Evolutionary conservation across 2,329 filamentous ascomycete species (phyloP), one percentile per base, ranked within the genome.

Genomic region (Penicillium corylophilum): DNA sequence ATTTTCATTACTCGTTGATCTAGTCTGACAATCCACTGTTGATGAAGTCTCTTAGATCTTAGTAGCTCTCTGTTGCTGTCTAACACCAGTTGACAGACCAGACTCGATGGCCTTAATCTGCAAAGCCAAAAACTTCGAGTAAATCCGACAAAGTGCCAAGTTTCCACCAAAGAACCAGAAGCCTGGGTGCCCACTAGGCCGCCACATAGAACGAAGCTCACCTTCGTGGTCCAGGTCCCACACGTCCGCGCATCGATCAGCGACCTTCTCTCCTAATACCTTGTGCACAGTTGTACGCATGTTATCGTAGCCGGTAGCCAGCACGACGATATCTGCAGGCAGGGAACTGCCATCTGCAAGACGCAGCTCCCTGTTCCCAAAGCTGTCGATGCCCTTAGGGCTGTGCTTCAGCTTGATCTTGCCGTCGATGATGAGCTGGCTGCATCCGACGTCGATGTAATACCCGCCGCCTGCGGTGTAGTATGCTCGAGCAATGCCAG

Each of bases 81-180:
- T 49, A 5, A 18, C 41, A 1, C 54, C 58, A 4, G 46, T 45
- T 13, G 56, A 54, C 4, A 78, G 51, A 0, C 75, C 75, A 45
- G 65, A 65, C 54, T 78, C 74, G 15, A 71, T 57, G 2, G 71
- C 77, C 59, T 77, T 78, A 47, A 80, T 80, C 59, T 79, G 76
- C 52, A 81, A 61, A 1, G 78, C 78, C 54, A 81, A 55, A 46
- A 75, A 64, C 48, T 76, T 78, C 0, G 84, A 87, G 58, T 77
- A 87, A 39, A 82, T 82, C 15, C 84, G 74, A 51, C 82, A 85
- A 46, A 87, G 67, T 0, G 82, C 83, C 33, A 88, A 62, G 55
- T 86, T 87, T 1, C 85, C 85, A 0, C 83, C 84, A 56, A 85
- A 82, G 56, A 82, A 82, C 84, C 84, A 88, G 53, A 88, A 83